Evolutionary conservation across 495 filamentous ascomycete genomes (phyloP), one percentile per base, ranked within the genome.

Genomic region (Schizothecium vesticola): DNA sequence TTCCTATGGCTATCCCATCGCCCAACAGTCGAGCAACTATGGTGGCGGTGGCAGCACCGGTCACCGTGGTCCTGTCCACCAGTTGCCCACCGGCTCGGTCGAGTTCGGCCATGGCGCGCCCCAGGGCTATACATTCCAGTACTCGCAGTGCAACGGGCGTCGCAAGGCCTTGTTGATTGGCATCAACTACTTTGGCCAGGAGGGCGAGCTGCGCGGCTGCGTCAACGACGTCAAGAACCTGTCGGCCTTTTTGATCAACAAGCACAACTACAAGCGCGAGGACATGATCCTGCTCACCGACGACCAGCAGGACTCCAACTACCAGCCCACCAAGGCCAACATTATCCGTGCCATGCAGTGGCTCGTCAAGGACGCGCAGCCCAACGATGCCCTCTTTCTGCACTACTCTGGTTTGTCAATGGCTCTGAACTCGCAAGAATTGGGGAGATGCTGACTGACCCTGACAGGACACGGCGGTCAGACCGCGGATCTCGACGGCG

Each of bases 211-310:
- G 64, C 83, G 90, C 63, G 94, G 94, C 64, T 97, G 94, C 80
- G 96, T 97, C 84, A 97, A 97, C 78, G 94, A 97, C 78, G 91
- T 93, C 33, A 92, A 92, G 78, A 97, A 97, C 76, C 88, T 97
- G 84, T 93, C 91, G 7, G 80, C 83, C 59, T 97, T 93, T 75
- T 82, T 97, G 63, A 90, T 92, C 73, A 86, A 91, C 76, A 86
- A 88, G 68, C 93, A 94, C 75, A 86, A 88, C 56, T 85, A 83
- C 73, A 81, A 79, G 75, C 76, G 78, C 26, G 82, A 85, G 70
- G 81, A 85, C 68, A 85, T 84, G 82, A 80, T 85, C 60, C 80
- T 80, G 26, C 72, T 85, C 68, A 84, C 82, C 24, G 83, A 85
- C 62, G 81, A 85, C 72, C 75, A 79, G 65, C 67, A 63, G 25